Base-by-base conservation (phyloP, 768 basidiomycete genomes). In the Mycena kentingensis region DNA sequence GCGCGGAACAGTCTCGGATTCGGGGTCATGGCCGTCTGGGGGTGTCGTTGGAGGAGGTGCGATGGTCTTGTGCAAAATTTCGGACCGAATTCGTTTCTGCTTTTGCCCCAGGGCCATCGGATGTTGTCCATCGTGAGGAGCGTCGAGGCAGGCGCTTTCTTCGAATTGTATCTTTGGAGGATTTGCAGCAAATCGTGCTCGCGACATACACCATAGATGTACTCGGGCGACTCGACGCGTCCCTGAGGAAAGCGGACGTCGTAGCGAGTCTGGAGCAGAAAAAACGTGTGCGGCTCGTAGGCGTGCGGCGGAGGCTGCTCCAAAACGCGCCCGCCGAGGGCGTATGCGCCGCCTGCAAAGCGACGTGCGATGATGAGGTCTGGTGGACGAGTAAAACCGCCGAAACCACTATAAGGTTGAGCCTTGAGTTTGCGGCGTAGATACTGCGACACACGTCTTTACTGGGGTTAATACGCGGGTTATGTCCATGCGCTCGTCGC, bases 401-500 rank as follows among this genome's bases (percentile, higher is more conserved):
- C 65, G 62, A 70, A 65, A 46, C 65, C 71, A 15, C 78, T 79
- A 22, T 31, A 19, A 27, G 16, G 7, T 19, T 12, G 24, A 25
- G 32, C 3, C 7, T 26, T 21, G 4, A 36, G 24, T 7, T 10
- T 16, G 19, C 3, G 28, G 11, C 32, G 22, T 22, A 46, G 12
- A 27, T 35, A 34, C 38, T 50, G n/a, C 28, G 22, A 66, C 73
- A 49, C 51, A 75, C 74, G 67, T 69, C 57, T 70, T 73, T 31
- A 65, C 65, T 7, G 66, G 68, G 2, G 72, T 75, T 21, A 77
- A 42, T 2, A 63, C 57, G n/a, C 51, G 55, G 19, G 70, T 70
- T 19, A 77, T 59, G 48, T 73, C 69, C 55, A 70, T 68, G 34
- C 71, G 68, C 61, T 76, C 76, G 47, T 75, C 74, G 31, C 73